A percentile compares a stretch with the other conserved stretches of the same genome.
Conservation (phyloP, 1,139 yeast species). For the Pichia sp. region DNA sequence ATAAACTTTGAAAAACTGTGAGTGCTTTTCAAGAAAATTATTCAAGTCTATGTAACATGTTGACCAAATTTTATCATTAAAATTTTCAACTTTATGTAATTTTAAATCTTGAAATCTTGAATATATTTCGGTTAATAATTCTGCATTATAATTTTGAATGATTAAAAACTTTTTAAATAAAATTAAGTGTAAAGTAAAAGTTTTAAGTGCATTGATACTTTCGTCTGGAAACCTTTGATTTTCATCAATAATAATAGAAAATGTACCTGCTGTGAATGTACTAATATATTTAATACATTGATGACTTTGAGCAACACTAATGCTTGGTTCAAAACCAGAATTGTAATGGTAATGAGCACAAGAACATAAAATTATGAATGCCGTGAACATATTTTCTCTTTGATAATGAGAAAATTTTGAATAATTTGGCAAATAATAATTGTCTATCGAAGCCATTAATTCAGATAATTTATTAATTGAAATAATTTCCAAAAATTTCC, state of each 20-base stretch:
- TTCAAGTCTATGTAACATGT: slow-evolving; percentile 8
- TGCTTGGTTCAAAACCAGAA: slow-evolving; percentile 5
- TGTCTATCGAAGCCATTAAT: slow-evolving; percentile 5
- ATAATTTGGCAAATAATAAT: slow-evolving; percentile 7
- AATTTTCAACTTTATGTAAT: not conserved
- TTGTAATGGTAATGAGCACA: slow-evolving; percentile 13
- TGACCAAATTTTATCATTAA: slow-evolving; percentile 2
- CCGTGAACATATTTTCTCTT: slow-evolving; percentile 4
- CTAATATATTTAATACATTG: slow-evolving; percentile 7
- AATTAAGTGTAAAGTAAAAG: not conserved
- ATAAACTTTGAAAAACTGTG: not conserved
- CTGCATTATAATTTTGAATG: slow-evolving; percentile 4
- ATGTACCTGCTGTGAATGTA: slow-evolving; percentile 11
- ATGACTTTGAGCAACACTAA: slow-evolving; percentile 6
- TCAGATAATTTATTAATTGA: not conserved
- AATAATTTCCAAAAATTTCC: slow-evolving; percentile 5
- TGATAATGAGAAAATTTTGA: not conserved
- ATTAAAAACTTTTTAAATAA: slow-evolving; percentile 2
- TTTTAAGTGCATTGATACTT: not conserved
- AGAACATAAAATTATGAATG: slow-evolving; percentile 3
- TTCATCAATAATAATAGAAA: slow-evolving; percentile 8
- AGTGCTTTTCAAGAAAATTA: slow-evolving; percentile 10
- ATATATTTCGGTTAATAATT: slow-evolving; percentile 1
- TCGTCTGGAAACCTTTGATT: not conserved
- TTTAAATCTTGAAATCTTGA: not conserved